phyloP scores from a whole-genome alignment of 2,329 filamentous ascomycete genomes.

The Cladosporium austrohemisphaericum region DNA sequence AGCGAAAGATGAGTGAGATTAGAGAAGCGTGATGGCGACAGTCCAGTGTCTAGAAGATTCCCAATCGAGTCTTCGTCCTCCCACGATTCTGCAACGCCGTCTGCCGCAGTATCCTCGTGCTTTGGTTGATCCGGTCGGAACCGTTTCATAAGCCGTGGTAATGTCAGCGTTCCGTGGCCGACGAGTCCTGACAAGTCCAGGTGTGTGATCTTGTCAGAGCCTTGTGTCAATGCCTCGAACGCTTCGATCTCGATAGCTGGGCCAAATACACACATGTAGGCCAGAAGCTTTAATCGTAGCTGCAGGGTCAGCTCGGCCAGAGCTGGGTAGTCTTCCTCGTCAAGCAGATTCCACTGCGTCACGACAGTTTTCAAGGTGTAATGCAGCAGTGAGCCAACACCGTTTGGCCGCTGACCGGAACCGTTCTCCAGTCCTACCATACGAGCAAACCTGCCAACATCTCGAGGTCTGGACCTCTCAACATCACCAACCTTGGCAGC shows the following conservation, averaged over 20 bases:
- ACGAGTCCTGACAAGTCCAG: constrained; percentile 53
- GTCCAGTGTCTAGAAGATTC: constrained; percentile 22
- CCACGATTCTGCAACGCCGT: constrained; percentile 43
- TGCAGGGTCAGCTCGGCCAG: constrained; percentile 50
- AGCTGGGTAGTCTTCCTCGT: constrained; percentile 55
- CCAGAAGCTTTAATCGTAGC: constrained; percentile 52
- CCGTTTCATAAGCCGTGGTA: constrained; percentile 47
- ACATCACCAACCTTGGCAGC: constrained; percentile 12
- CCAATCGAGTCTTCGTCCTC: constrained; percentile 38
- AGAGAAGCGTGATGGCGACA: constrained; percentile 41
- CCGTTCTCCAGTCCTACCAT: constrained; percentile 19
- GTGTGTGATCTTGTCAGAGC: constrained; percentile 44
- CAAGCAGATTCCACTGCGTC: constrained; percentile 53
- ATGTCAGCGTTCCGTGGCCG: constrained; percentile 43
- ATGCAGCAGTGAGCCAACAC: constrained; percentile 42
- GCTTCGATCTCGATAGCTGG: constrained; percentile 41
- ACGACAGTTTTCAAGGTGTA: constrained; percentile 52
- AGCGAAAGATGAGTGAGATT: constrained; percentile 57
- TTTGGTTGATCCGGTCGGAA: constrained; percentile 22
- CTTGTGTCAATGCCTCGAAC: constrained; percentile 50
- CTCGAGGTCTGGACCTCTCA: constrained; percentile 25
- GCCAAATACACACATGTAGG: constrained; percentile 53
- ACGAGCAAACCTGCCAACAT: constrained; percentile 26
- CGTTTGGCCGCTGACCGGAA: neutral
- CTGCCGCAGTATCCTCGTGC: constrained; percentile 22